Conservation (phyloP, 306 rosid genomes). For the Prosopis cineraria region DNA sequence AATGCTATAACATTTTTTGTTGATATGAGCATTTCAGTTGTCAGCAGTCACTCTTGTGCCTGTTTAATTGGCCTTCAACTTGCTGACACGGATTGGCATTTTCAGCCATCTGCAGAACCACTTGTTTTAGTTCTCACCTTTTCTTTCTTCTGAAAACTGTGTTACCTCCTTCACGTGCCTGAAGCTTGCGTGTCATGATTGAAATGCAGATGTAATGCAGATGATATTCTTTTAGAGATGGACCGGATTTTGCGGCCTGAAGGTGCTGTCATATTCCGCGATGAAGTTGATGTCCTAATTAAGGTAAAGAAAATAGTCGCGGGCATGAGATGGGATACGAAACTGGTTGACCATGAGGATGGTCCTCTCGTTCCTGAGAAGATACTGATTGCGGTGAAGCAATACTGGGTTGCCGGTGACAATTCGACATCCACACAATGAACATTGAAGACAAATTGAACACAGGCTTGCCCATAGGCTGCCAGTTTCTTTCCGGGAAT, state of each 20-base stretch:
- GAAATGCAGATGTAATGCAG: conserved; percentile 64
- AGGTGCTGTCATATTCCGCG: conserved; percentile 85
- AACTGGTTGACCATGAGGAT: conserved; percentile 91
- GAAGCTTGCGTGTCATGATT: conserved; percentile 13
- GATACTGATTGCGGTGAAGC: conserved; percentile 79
- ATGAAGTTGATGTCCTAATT: conserved; percentile 66
- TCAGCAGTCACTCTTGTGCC: neutral
- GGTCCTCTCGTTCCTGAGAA: conserved; percentile 88
- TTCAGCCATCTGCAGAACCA: neutral
- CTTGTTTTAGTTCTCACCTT: neutral
- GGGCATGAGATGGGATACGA: conserved; percentile 88
- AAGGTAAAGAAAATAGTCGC: conserved; percentile 76
- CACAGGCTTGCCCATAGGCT: conserved; percentile 22
- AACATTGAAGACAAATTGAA: conserved; percentile 19
- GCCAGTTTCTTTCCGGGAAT: conserved; percentile 23
- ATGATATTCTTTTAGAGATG: conserved; percentile 87
- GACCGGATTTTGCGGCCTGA: conserved; percentile 84
- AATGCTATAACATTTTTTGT: conserved; percentile 5
- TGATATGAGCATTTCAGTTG: conserved; percentile 14
- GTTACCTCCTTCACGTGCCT: conserved; percentile 2
- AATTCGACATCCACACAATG: conserved; percentile 61
- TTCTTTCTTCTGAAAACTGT: neutral
- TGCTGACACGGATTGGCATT: neutral
- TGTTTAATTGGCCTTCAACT: neutral
- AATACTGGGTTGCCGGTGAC: conserved; percentile 74